These are phyloP conservation scores for Geum urbanum DNA, from an alignment of 306 rosid species.

Conservation along the genomic window DNA sequence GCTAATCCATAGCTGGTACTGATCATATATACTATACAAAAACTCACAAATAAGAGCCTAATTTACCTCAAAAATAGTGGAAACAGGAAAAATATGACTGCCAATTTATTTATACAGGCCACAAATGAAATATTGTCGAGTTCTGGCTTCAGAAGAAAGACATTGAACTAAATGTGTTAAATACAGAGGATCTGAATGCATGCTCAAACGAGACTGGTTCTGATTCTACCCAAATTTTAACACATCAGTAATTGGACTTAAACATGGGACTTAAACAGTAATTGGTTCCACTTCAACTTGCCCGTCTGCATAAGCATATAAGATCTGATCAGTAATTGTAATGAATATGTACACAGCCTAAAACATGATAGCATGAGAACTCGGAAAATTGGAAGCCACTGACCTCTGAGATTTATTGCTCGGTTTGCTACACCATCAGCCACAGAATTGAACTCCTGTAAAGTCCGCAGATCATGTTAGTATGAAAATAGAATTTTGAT, in stretches of 20 bases:
- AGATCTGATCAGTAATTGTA: constrained; percentile 5
- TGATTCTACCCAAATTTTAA: too few species aligned
- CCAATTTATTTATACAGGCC: too few species aligned
- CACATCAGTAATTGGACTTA: too few species aligned
- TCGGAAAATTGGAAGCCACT: constrained; percentile 21
- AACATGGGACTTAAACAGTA: too few species aligned
- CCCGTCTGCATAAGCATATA: constrained; percentile 57
- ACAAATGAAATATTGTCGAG: too few species aligned
- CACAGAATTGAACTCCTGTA: constrained; percentile 62
- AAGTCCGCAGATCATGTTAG: constrained; percentile 19
- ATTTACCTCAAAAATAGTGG: too few species aligned
- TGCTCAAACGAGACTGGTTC: background rate
- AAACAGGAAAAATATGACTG: too few species aligned
- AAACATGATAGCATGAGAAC: background rate
- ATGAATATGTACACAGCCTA: background rate
- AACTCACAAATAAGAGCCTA: too few species aligned
- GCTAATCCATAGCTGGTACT: too few species aligned
- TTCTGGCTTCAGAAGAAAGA: background rate
- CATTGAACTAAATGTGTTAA: background rate
- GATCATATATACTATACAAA: too few species aligned
- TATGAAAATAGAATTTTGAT: background rate
- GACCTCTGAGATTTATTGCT: constrained; percentile 60
- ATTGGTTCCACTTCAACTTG: constrained; percentile 74
- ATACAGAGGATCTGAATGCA: background rate
- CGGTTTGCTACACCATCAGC: constrained; percentile 83